phyloP scores from a whole-genome alignment of 2,329 filamentous ascomycete species.

The Rhinocladiella mackenziei region DNA sequence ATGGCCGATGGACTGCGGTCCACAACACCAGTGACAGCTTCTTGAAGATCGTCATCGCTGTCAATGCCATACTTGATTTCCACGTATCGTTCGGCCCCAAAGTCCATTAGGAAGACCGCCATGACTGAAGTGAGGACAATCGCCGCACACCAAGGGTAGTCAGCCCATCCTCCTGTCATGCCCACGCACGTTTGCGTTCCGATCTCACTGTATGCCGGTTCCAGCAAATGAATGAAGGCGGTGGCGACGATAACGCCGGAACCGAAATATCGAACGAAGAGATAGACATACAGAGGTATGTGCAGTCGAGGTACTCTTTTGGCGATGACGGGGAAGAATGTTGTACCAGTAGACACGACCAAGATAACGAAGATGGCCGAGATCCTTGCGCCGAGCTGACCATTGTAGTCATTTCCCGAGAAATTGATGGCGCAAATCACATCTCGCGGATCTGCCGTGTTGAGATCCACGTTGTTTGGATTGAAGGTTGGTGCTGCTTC shows the following conservation, averaged over 20 bases:
- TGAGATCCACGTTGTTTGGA: conserved; percentile 44
- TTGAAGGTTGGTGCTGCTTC: conserved; percentile 28
- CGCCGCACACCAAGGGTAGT: conserved; percentile 47
- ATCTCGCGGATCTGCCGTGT: conserved; percentile 40
- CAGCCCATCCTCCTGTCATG: conserved; percentile 51
- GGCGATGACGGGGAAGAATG: conserved; percentile 48
- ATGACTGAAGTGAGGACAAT: conserved; percentile 49
- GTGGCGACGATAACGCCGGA: conserved; percentile 48
- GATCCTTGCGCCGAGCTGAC: conserved; percentile 43
- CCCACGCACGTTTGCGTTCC: conserved; percentile 50
- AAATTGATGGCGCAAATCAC: conserved; percentile 51
- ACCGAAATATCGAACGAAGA: conserved; percentile 48
- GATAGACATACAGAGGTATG: conserved; percentile 43
- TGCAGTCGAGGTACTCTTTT: conserved; percentile 37
- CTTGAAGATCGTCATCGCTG: conserved; percentile 26
- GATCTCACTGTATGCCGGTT: conserved; percentile 44
- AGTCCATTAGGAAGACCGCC: conserved; percentile 51
- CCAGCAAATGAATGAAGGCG: conserved; percentile 47
- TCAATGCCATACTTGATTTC: conserved; percentile 45
- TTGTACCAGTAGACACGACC: conserved; percentile 40
- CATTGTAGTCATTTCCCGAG: conserved; percentile 52
- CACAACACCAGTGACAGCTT: conserved; percentile 18
- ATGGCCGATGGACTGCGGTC: conserved; percentile 3
- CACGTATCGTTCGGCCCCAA: conserved; percentile 49
- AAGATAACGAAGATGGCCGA: conserved; percentile 46